These are phyloP conservation scores for Colletotrichum filicis DNA, from an alignment of 2,329 filamentous ascomycete genomes.

Conservation along the genomic window DNA sequence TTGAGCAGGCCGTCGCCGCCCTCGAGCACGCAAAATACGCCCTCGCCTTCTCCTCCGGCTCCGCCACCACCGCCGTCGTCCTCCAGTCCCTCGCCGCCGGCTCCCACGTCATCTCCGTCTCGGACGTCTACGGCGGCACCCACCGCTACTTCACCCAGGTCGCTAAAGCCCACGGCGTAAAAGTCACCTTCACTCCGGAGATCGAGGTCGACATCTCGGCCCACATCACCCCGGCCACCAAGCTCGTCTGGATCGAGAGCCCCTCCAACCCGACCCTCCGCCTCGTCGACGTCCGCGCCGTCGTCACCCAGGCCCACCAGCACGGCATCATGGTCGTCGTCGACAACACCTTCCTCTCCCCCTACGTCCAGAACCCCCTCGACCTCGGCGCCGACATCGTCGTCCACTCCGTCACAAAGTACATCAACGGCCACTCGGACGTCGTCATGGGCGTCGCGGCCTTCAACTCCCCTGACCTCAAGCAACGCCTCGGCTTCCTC, in stretches of 20 bases:
- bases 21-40: slow-evolving; percentile 94
- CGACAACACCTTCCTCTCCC: slow-evolving; percentile 97
- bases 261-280: slow-evolving; percentile 95
- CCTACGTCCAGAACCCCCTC: slow-evolving; percentile 96
- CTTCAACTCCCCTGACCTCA: slow-evolving; percentile 87
- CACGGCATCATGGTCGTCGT: slow-evolving; percentile 96
- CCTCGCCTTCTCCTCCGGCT: slow-evolving; percentile 93
- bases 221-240: slow-evolving; percentile 89
- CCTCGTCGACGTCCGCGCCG: slow-evolving; percentile 90
- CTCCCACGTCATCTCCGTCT: slow-evolving; percentile 95
- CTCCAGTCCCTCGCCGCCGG: slow-evolving; percentile 91
- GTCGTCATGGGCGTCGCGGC: slow-evolving; percentile 98
- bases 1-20: slow-evolving; percentile 89
- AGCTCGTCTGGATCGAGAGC: slow-evolving; percentile 96
- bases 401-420: slow-evolving; percentile 97
- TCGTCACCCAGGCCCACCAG: slow-evolving; percentile 84
- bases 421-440: slow-evolving; percentile 97
- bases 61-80: slow-evolving; percentile 91
- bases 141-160: slow-evolving; percentile 99
- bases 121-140: slow-evolving; percentile 97
- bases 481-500: slow-evolving; percentile 83
- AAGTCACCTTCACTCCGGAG: slow-evolving; percentile 92
- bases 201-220: slow-evolving; percentile 89
- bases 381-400: slow-evolving; percentile 97
- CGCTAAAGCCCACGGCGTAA: slow-evolving; percentile 91